phyloP scores from a whole-genome alignment of 225 moss, liverwort and hornwort species.

The Physcomitrium patens region DNA sequence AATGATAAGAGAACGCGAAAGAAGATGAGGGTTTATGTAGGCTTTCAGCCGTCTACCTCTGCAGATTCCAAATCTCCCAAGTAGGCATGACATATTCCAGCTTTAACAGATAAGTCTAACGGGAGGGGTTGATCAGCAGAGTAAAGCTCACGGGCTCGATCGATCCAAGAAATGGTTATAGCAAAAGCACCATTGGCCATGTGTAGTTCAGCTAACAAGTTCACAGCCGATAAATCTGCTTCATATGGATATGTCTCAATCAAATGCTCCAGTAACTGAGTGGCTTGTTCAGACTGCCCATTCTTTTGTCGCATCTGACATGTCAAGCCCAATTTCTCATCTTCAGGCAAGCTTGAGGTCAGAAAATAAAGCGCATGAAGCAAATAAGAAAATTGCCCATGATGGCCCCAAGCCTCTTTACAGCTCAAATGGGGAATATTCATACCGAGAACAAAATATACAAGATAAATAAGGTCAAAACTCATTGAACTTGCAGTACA shows the following conservation, averaged over 20 bases:
- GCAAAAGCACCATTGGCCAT: constrained; percentile 95
- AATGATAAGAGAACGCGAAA: not conserved
- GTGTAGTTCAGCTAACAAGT: constrained; percentile 87
- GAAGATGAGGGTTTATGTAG: not conserved
- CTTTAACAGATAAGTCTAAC: constrained; percentile 90
- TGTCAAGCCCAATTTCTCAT: constrained; percentile 25
- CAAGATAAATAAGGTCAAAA: not conserved
- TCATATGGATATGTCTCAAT: constrained; percentile 88
- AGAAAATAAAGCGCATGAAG: constrained; percentile 15
- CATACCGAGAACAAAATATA: not conserved
- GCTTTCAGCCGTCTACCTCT: constrained; percentile 65
- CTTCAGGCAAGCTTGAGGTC: constrained; percentile 6
- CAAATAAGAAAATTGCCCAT: not conserved
- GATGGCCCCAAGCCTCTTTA: not conserved
- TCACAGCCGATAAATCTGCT: constrained; percentile 93
- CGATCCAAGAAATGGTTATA: constrained; percentile 84
- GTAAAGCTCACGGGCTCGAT: constrained; percentile 74
- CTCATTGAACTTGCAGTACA: not conserved
- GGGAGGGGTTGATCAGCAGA: constrained; percentile 86
- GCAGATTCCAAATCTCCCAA: constrained; percentile 88
- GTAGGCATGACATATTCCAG: constrained; percentile 98
- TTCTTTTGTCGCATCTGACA: constrained; percentile 95
- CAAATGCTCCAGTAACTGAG: constrained; percentile 79
- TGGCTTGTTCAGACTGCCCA: constrained; percentile 83
- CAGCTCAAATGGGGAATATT: constrained; percentile 5